These are phyloP conservation scores for Capronia epimyces DNA, from an alignment of 2,329 filamentous ascomycete genomes.

Conservation along the genomic window DNA sequence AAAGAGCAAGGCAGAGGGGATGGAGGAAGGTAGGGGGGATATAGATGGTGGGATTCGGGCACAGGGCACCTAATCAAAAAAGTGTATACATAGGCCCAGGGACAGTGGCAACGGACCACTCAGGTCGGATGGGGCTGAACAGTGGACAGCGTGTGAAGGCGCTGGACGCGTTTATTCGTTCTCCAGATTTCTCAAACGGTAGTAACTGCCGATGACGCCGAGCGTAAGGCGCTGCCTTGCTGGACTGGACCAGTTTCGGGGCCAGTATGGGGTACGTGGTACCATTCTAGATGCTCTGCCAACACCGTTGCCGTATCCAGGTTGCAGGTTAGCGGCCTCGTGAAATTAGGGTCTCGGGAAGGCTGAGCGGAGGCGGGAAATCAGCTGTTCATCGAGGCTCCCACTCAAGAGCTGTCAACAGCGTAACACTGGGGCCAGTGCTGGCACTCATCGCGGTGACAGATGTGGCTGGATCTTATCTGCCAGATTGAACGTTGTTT, in stretches of 20 bases:
- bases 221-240: not conserved
- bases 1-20: conserved; percentile 1
- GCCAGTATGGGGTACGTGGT: not conserved
- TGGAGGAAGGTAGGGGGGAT: not conserved
- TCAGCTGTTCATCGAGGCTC: not conserved
- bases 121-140: not conserved
- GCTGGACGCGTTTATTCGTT: conserved; percentile 1
- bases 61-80: conserved; percentile 2
- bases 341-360: not conserved
- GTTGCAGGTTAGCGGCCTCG: not conserved
- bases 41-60: not conserved
- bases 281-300: not conserved
- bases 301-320: not conserved
- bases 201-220: not conserved
- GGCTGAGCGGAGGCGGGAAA: not conserved
- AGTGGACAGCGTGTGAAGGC: no score
- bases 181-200: not conserved
- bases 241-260: not conserved
- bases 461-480: not conserved
- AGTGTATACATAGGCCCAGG: not conserved
- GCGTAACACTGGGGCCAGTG: not conserved
- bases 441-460: not conserved
- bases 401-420: not conserved
- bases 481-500: not conserved
- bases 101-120: not conserved